Evolutionary conservation across 129 eudicot species (phyloP).

Genomic region (Tanacetum coccineum): DNA sequence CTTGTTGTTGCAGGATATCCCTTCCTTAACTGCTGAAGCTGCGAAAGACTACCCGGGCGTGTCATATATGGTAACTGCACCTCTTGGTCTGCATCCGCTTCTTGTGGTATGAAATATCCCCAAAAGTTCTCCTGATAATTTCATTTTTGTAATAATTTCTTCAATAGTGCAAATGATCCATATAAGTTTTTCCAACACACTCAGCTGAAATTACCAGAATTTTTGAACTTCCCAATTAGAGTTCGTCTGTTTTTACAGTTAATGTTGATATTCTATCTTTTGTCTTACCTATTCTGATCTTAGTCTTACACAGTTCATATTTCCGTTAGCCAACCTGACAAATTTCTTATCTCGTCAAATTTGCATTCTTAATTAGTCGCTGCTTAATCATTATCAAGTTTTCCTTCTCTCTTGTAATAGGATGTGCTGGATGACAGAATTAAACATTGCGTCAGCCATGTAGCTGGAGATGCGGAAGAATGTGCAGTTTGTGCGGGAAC

Average conservation of each 20-base stretch:
- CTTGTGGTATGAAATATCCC: constrained; percentile 56
- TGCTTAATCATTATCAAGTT: neutral
- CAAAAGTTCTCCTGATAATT: constrained; percentile 10
- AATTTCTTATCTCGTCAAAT: too few relatives aligned
- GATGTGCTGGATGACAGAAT: constrained; percentile 91
- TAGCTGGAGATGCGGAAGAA: constrained; percentile 82
- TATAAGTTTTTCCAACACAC: neutral
- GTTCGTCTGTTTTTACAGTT: neutral
- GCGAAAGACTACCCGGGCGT: constrained; percentile 83
- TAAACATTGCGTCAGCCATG: constrained; percentile 76
- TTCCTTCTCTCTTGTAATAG: constrained; percentile 27
- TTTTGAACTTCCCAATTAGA: neutral
- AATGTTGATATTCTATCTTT: neutral
- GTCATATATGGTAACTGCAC: constrained; percentile 76
- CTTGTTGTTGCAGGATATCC: constrained; percentile 64
- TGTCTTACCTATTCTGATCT: neutral
- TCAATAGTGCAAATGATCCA: neutral
- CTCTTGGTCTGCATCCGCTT: constrained; percentile 78
- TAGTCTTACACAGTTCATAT: neutral
- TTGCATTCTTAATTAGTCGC: too few relatives aligned
- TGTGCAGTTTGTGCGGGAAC: constrained; percentile 90
- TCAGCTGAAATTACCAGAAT: neutral
- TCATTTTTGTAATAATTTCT: neutral
- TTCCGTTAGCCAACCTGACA: neutral
- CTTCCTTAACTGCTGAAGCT: constrained; percentile 88